These are phyloP conservation scores for Delitschia confertaspora DNA, from an alignment of 495 filamentous ascomycete genomes.

Conservation along the genomic window DNA sequence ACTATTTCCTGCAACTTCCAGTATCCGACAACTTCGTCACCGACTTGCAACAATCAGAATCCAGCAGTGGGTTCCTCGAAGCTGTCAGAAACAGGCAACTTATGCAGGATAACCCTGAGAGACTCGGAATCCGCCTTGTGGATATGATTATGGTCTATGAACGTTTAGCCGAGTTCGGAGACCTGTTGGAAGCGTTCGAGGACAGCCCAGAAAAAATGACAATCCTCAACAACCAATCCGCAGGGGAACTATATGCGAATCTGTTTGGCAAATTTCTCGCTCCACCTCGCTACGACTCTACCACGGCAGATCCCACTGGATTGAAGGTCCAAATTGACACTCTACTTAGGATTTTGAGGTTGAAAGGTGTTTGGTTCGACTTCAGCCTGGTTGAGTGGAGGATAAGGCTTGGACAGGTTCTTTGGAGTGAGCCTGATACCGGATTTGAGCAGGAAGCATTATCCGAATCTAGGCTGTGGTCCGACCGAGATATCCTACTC, in stretches of 20 bases:
- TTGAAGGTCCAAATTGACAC: conserved; percentile 47
- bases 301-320: conserved; percentile 32
- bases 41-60: conserved; percentile 28
- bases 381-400: conserved; percentile 76
- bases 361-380: conserved; percentile 58
- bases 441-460: conserved; percentile 27
- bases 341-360: conserved; percentile 39
- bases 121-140: conserved; percentile 36
- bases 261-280: conserved; percentile 43
- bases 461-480: too few relatives aligned
- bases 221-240: conserved; percentile 39
- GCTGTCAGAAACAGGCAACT: conserved; percentile 25
- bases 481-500: conserved; percentile 65
- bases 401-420: conserved; percentile 65
- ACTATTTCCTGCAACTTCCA: conserved; percentile 59
- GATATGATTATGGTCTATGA: conserved; percentile 42
- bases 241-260: conserved; percentile 39
- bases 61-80: conserved; percentile 18
- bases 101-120: conserved; percentile 32
- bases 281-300: conserved; percentile 32
- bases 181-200: conserved; percentile 37
- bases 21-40: conserved; percentile 52
- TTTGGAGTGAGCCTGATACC: conserved; percentile 52
- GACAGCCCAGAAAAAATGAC: conserved; percentile 32
- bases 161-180: conserved; percentile 38